These are phyloP conservation scores for Penicillium sclerotigenum DNA, from an alignment of 2,329 filamentous ascomycete species.

Conservation along the genomic window DNA sequence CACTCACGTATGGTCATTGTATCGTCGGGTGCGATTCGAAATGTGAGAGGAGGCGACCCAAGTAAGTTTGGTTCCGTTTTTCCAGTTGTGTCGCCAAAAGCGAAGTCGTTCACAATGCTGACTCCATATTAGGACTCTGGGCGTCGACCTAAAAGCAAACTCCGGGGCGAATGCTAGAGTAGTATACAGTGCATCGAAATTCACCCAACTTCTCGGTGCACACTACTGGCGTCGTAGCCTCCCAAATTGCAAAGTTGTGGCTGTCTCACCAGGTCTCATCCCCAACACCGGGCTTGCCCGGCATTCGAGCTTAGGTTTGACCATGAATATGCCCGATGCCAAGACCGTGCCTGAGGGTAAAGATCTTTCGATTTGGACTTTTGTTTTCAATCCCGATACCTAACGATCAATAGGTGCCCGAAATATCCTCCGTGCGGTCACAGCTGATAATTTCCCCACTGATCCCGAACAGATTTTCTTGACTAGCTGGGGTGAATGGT, in stretches of 20 bases:
- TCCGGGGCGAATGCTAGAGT: conserved; percentile 18
- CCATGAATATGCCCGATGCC: conserved; percentile 26
- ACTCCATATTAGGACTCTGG: conserved; percentile 20
- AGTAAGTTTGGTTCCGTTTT: conserved; percentile 9
- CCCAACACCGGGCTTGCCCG: conserved; percentile 21
- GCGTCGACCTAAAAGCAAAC: conserved; percentile 21
- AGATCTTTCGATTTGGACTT: background rate
- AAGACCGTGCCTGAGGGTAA: conserved; percentile 26
- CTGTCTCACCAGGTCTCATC: conserved; percentile 26
- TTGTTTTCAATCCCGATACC: background rate
- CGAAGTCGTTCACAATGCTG: background rate
- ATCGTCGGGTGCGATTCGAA: conserved; percentile 26
- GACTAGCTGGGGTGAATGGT: conserved; percentile 32
- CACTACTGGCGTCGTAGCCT: conserved; percentile 26
- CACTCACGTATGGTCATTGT: conserved; percentile 24
- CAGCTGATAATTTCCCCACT: conserved; percentile 15
- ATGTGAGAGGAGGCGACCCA: conserved; percentile 19
- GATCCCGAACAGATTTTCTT: conserved; percentile 27
- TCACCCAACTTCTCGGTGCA: conserved; percentile 22
- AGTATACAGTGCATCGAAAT: conserved; percentile 28
- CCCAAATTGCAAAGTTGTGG: conserved; percentile 21
- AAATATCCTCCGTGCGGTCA: conserved; percentile 24
- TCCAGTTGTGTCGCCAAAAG: background rate
- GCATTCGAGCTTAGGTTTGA: conserved; percentile 9
- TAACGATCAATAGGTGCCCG: conserved; percentile 19